Evolutionary conservation across 1,284 basidiomycete species (phyloP).

Genomic region (Austroboletus olivaceoglutinosus): DNA sequence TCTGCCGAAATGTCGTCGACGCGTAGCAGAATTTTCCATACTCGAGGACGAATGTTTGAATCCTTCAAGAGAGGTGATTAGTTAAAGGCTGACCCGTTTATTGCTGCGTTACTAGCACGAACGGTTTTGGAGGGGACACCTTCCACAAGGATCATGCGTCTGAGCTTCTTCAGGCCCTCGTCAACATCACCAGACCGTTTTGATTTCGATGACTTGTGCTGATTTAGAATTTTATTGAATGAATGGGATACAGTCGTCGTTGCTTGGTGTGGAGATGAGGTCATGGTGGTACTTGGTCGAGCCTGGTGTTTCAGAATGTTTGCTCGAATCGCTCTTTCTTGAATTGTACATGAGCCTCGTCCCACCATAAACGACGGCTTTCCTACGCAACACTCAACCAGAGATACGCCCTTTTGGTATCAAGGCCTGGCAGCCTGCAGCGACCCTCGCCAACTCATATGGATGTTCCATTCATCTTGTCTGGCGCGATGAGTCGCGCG

Average conservation of each 20-base stretch:
- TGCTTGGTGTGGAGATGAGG: slow-evolving; percentile 23
- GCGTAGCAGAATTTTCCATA: slow-evolving; percentile 91
- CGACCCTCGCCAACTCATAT: slow-evolving; percentile 38
- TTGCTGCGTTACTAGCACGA: slow-evolving; percentile 16
- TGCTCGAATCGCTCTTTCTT: too few species aligned
- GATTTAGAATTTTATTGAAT: slow-evolving; percentile 74
- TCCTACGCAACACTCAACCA: slow-evolving; percentile 13
- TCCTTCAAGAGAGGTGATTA: slow-evolving; percentile 47
- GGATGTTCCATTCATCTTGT: slow-evolving; percentile 72
- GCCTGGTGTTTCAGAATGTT: slow-evolving; percentile 1
- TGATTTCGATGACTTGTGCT: slow-evolving; percentile 63
- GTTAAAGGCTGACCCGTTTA: not conserved
- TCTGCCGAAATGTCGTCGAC: slow-evolving; percentile 76
- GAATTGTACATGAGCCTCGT: too few species aligned
- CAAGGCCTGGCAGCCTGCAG: not conserved
- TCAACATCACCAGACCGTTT: slow-evolving; percentile 67
- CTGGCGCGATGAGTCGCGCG: slow-evolving; percentile 67
- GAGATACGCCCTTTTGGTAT: slow-evolving; percentile 13
- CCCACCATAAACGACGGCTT: not conserved
- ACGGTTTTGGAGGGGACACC: slow-evolving; percentile 77
- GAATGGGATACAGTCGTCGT: slow-evolving; percentile 57
- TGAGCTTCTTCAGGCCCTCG: slow-evolving; percentile 77
- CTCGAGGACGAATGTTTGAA: slow-evolving; percentile 68
- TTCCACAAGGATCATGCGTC: slow-evolving; percentile 83
- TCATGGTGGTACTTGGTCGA: slow-evolving; percentile 18